Conservation (phyloP, 306 rosid species). For the Boehmeria nivea region DNA sequence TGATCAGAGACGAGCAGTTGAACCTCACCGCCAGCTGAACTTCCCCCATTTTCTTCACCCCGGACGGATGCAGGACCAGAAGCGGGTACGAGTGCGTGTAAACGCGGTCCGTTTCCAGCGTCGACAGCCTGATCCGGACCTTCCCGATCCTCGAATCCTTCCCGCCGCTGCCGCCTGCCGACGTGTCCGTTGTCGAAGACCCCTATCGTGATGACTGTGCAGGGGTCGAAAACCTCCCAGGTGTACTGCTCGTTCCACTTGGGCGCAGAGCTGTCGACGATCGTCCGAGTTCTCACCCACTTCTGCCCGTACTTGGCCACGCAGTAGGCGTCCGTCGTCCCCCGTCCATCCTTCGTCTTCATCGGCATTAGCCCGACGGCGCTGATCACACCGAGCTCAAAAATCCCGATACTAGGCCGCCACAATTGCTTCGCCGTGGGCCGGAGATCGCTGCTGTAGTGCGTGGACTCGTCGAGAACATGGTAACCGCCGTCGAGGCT, state of each 20-base stretch:
- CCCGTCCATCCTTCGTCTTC: slow-evolving; percentile 73
- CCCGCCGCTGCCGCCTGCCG: slow-evolving; percentile 45
- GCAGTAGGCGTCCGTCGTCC: slow-evolving; percentile 75
- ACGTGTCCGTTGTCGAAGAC: slow-evolving; percentile 78
- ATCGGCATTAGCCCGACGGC: slow-evolving; percentile 75
- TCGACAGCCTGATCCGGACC: slow-evolving; percentile 73
- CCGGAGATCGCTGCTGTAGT: slow-evolving; percentile 86
- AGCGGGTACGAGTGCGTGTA: slow-evolving; percentile 92
- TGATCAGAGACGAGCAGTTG: slow-evolving; percentile 59
- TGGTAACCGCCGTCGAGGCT: slow-evolving; percentile 93
- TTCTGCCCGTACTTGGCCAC: slow-evolving; percentile 89
- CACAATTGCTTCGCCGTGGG: slow-evolving; percentile 89
- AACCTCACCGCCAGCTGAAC: slow-evolving; percentile 84
- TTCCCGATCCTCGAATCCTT: slow-evolving; percentile 83
- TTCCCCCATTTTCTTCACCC: slow-evolving; percentile 92
- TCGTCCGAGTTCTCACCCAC: slow-evolving; percentile 84
- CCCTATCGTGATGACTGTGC: slow-evolving; percentile 71
- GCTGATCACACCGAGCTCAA: slow-evolving; percentile 76
- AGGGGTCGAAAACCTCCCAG: slow-evolving; percentile 88
- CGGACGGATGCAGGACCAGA: slow-evolving; percentile 57
- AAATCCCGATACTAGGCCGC: slow-evolving; percentile 70
- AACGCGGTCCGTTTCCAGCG: slow-evolving; percentile 75
- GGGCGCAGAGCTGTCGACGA: slow-evolving; percentile 58
- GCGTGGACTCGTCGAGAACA: slow-evolving; percentile 91
- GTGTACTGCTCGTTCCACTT: slow-evolving; percentile 91